Evolutionary conservation across 257 asterid species (phyloP), one percentile per base, ranked within the genome.

Genomic region (Rubia yunnanensis): DNA sequence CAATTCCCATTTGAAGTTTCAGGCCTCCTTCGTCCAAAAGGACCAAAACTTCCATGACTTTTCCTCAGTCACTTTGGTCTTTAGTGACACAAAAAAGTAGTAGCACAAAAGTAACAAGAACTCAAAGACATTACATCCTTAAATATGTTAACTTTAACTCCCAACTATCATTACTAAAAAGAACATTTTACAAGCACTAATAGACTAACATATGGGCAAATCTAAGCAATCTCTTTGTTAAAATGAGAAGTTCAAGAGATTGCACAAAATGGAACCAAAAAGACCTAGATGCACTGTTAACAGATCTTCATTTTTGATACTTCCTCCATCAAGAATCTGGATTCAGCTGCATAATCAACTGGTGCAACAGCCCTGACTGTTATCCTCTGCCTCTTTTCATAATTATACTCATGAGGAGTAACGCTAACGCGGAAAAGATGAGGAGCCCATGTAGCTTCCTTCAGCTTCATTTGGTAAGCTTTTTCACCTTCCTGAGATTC

Each of bases 331-430:
- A 90, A 68, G 66, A 53, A 81, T 73, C 76, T 85, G 30, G 95
- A 82, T 77, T 90, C 97, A 57, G 88, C 72, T 27, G 83, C 95
- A 76, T 86, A 86, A 76, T 94, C 97, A 66, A 90, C 71, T 0
- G 92, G 83, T 34, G 85, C 89, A 72, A 86, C 79, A 60, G 77
- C 83, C 76, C 88, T 90, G 58, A 80, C 67, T 1, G 95, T 88
- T 71, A 94, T 86, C 84, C 95, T 83, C 83, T 90, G 99, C 75
- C 75, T 94, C 75, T 76, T 90, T 72, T 94, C 98, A 8, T 79
- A 79, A 48, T 90, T 90, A 74, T 90, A 94, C 70, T 88, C 97
- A 0, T 85, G 77, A 2, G 76, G 72, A 8, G 82, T 60, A 22
- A 94, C 96, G 10, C 95, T 81, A 10, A 94, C 92, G 22, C 96